Base-by-base conservation (phyloP, 2,329 filamentous ascomycete species). In the Aspergillus thermomutatus region DNA sequence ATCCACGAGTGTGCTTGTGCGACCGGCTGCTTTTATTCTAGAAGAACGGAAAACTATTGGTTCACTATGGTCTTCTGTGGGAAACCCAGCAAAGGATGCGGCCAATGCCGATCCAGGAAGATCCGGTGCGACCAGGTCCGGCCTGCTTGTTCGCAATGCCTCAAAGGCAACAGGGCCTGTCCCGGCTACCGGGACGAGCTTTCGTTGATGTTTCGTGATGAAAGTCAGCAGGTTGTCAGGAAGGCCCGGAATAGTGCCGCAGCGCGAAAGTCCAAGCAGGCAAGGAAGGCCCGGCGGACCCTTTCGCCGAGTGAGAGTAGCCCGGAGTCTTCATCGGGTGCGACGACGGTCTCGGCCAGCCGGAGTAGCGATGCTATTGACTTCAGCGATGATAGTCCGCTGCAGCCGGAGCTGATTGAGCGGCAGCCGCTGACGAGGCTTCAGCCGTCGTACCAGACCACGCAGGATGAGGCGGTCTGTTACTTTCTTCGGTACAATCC, bases 131-230 rank as follows among this genome's bases (percentile, higher is more conserved):
- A 87, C 69, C 85, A 84, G 67, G 77, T 79, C 49, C 77, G 76
- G 43, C 85, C 85, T 4, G 79, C 83, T 64, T 88, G 85, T 65
- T 83, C 83, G 25, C 85, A 87, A 76, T 87, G 85, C 66, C 74
- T 81, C 47, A 82, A 84, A 43, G 80, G 84, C 48, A 79, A 80
- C 65, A 83, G 84, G 69, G 79, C 76, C 64, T 88, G 85, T 63
- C 83, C 84, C 21, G 85, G 85, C 6, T 87, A 88, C 64, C 79
- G 85, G 62, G 84, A 87, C 60, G 83, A 86, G 69, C 73, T 87
- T 34, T 84, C 84, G 31, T 75, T 87, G 56, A 83, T 87, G 80
- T 88, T 88, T 67, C 83, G 85, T 40, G 84, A 88, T 73, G 84
- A 88, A 72, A 87, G 82, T 64, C 82, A 77, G 63, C 83, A 86